phyloP scores from a whole-genome alignment of 2,329 filamentous ascomycete species.

The Colletotrichum somersetense region DNA sequence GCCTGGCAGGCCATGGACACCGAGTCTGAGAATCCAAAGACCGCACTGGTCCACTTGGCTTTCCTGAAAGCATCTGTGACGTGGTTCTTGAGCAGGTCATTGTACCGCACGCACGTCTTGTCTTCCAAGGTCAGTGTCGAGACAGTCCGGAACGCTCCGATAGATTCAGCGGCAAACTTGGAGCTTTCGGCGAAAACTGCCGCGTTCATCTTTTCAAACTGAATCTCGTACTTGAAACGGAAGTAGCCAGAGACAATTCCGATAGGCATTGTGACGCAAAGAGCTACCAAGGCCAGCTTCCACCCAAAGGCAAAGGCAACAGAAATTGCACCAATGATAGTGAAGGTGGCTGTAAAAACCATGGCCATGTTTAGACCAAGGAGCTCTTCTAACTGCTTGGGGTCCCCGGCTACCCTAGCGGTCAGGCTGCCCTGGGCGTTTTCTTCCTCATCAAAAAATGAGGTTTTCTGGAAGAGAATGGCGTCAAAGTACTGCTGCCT shows the following conservation, averaged over 20 bases:
- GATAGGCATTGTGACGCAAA: constrained; percentile 70
- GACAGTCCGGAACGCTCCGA: constrained; percentile 80
- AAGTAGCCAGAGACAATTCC: constrained; percentile 62
- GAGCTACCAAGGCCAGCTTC: constrained; percentile 78
- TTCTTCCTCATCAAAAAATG: constrained; percentile 71
- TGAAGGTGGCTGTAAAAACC: constrained; percentile 73
- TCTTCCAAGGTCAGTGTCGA: constrained; percentile 77
- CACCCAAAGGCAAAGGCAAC: constrained; percentile 81
- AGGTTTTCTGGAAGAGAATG: constrained; percentile 69
- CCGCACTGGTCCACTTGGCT: constrained; percentile 70
- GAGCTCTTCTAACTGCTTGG: constrained; percentile 72
- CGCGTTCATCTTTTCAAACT: constrained; percentile 77
- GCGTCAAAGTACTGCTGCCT: constrained; percentile 72
- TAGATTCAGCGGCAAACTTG: constrained; percentile 80
- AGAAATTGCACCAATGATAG: constrained; percentile 71
- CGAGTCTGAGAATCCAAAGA: constrained; percentile 79
- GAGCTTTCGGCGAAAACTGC: constrained; percentile 78
- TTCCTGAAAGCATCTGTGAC: constrained; percentile 70
- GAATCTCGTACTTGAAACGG: constrained; percentile 69
- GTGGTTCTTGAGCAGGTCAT: constrained; percentile 68
- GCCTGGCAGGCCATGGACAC: constrained; percentile 73
- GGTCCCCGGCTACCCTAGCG: constrained; percentile 67
- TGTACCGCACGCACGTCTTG: constrained; percentile 72
- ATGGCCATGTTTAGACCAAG: constrained; percentile 74
- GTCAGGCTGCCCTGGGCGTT: constrained; percentile 72